phyloP scores from a whole-genome alignment of 2,329 filamentous ascomycete genomes.

The Ophiocordyceps camponoti-floridani region DNA sequence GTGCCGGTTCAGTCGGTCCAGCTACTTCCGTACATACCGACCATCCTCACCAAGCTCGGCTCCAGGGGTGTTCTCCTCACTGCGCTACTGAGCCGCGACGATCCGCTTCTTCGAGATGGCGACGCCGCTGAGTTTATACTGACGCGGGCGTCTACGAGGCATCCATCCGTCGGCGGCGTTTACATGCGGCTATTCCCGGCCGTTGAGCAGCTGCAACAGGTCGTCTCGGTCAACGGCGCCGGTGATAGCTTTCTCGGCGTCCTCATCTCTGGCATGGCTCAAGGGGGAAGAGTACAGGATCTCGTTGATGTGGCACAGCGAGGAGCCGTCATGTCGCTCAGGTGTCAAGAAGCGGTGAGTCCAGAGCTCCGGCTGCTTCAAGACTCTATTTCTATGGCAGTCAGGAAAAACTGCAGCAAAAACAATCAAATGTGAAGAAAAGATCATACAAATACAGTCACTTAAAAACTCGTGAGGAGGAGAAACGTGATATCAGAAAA shows the following conservation, averaged over 20 bases:
- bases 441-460: no score
- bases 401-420: constrained; percentile 1
- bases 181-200: constrained; percentile 64
- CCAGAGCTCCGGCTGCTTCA: constrained; percentile 30
- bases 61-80: constrained; percentile 58
- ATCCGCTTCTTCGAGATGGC: constrained; percentile 45
- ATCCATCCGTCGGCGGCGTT: constrained; percentile 48
- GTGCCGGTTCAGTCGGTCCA: constrained; percentile 72
- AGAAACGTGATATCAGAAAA: no score
- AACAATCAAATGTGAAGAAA: not conserved
- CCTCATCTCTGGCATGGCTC: constrained; percentile 59
- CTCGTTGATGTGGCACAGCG: constrained; percentile 66
- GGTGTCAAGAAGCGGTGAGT: constrained; percentile 56
- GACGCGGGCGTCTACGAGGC: constrained; percentile 35
- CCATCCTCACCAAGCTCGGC: constrained; percentile 72
- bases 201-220: constrained; percentile 45
- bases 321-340: constrained; percentile 64
- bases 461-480: no score
- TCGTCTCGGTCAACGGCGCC: constrained; percentile 84
- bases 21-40: constrained; percentile 75
- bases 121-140: constrained; percentile 54
- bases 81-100: constrained; percentile 46
- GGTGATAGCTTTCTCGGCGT: constrained; percentile 87
- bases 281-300: constrained; percentile 34
- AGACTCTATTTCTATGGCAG: constrained; percentile 13